Evolutionary conservation across 2,329 filamentous ascomycete species (phyloP).

Genomic region (Massarina eburnea): DNA sequence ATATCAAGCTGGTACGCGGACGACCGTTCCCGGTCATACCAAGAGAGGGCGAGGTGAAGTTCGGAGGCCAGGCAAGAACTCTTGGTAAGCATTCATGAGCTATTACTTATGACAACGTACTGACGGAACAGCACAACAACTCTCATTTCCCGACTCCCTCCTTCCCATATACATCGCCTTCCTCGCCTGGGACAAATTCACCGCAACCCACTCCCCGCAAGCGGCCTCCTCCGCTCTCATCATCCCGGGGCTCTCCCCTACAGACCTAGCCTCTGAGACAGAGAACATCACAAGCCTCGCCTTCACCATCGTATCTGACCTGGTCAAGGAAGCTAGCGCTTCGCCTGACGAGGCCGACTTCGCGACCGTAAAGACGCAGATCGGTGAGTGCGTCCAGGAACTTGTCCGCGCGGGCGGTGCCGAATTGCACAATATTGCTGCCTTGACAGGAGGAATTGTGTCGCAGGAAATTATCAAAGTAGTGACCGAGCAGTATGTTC

Average conservation of each 20-base stretch:
- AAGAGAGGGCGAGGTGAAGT: conserved; percentile 45
- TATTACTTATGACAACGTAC: neutral
- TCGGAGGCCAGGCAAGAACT: conserved; percentile 55
- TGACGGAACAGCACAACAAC: conserved; percentile 33
- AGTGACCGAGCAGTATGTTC: conserved; percentile 69
- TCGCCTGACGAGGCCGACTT: conserved; percentile 47
- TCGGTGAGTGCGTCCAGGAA: conserved; percentile 45
- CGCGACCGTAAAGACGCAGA: conserved; percentile 35
- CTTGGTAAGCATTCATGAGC: conserved; percentile 48
- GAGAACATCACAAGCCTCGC: conserved; percentile 48
- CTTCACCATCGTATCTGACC: conserved; percentile 43
- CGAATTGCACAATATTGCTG: conserved; percentile 90
- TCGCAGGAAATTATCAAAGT: conserved; percentile 97
- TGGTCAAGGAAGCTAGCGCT: conserved; percentile 47
- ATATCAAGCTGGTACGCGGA: conserved; percentile 82
- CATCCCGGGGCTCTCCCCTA: conserved; percentile 40
- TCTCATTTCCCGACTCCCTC: conserved; percentile 49
- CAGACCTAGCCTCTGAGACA: conserved; percentile 36
- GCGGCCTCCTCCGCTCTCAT: conserved; percentile 35
- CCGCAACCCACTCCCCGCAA: conserved; percentile 43
- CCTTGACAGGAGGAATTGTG: conserved; percentile 84
- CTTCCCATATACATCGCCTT: conserved; percentile 55
- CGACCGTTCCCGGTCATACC: conserved; percentile 54
- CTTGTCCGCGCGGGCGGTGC: conserved; percentile 73
- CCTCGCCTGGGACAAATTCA: conserved; percentile 52